A percentile compares a stretch with the other conserved stretches of the same genome.
Conservation (phyloP, 2,329 filamentous ascomycete species). For the Pseudocercospora cruenta region DNA sequence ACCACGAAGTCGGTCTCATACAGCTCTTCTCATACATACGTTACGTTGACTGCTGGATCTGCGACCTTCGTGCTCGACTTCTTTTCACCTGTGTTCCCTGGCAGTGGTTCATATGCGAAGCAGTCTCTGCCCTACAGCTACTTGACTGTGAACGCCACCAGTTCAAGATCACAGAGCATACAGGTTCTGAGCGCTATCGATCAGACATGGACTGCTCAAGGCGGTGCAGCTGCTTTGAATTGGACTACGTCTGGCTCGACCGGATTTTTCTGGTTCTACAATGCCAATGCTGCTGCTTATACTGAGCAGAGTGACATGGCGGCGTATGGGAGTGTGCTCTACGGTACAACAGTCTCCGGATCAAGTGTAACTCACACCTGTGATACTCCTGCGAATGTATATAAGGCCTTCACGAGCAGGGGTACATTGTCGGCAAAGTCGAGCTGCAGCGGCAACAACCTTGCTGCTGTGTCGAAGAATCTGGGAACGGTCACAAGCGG, state of each 20-base stretch:
- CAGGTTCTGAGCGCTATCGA: slow-evolving; percentile 43
- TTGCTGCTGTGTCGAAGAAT: slow-evolving; percentile 29
- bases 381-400: slow-evolving; percentile 19
- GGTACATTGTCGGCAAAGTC: slow-evolving; percentile 17
- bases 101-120: slow-evolving; percentile 37
- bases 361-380: slow-evolving; percentile 10
- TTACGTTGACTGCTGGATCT: slow-evolving; percentile 34
- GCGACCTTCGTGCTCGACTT: slow-evolving; percentile 39
- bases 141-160: slow-evolving; percentile 33
- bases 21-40: slow-evolving; percentile 39
- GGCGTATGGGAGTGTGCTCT: slow-evolving; percentile 30
- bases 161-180: slow-evolving; percentile 21
- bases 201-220: slow-evolving; percentile 40
- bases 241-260: slow-evolving; percentile 23
- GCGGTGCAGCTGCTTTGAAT: slow-evolving; percentile 28
- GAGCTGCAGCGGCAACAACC: slow-evolving; percentile 17
- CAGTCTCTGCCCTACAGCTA: slow-evolving; percentile 44
- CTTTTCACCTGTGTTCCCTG: slow-evolving; percentile 40
- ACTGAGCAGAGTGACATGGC: slow-evolving; percentile 32
- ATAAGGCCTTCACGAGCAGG: slow-evolving; percentile 18
- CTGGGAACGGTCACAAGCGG: slow-evolving; percentile 13
- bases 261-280: slow-evolving; percentile 31
- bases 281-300: slow-evolving; percentile 28
- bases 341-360: slow-evolving; percentile 14
- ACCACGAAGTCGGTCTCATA: slow-evolving; percentile 29